Conservation (phyloP, 495 filamentous ascomycete genomes). For the Cercophora newfieldiana region DNA sequence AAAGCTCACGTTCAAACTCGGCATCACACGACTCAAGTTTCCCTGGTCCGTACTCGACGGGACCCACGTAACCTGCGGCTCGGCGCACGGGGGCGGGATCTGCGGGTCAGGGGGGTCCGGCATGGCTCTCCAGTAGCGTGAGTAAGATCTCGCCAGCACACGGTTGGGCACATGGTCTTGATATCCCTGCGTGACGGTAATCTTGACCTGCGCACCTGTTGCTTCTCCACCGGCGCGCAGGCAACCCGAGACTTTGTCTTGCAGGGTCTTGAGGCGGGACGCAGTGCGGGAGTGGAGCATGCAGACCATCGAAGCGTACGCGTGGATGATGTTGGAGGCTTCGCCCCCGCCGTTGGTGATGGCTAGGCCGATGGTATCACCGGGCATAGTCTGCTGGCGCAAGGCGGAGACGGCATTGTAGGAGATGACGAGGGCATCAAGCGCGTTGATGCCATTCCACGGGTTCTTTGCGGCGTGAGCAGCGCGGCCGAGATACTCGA, state of each 20-base stretch:
- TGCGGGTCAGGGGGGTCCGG: conserved; percentile 33
- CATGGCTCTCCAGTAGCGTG: conserved; percentile 52
- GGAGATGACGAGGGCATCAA: conserved; percentile 60
- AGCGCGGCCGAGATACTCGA: conserved; percentile 52
- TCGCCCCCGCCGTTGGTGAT: conserved; percentile 58
- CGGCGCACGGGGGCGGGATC: not conserved
- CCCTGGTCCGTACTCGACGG: conserved; percentile 60
- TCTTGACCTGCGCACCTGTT: conserved; percentile 56
- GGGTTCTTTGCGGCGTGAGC: conserved; percentile 62
- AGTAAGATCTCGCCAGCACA: conserved; percentile 54
- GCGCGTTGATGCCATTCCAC: conserved; percentile 64
- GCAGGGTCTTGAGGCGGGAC: conserved; percentile 48
- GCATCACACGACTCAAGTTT: conserved; percentile 64
- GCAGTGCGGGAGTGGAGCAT: conserved; percentile 52
- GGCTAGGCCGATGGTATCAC: conserved; percentile 58
- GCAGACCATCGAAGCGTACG: conserved; percentile 54
- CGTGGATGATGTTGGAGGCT: conserved; percentile 63
- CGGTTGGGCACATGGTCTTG: conserved; percentile 63
- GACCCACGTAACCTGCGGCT: conserved; percentile 3
- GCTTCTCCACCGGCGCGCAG: conserved; percentile 61
- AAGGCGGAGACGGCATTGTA: conserved; percentile 64
- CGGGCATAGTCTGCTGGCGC: conserved; percentile 63
- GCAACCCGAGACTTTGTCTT: conserved; percentile 55
- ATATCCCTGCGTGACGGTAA: conserved; percentile 51
- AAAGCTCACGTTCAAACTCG: conserved; percentile 61